Percentiles rank a stretch among this genome's conserved stretches.
phyloP scores from a whole-genome alignment of 768 basidiomycete genomes.

The Suillus ampliporus region DNA sequence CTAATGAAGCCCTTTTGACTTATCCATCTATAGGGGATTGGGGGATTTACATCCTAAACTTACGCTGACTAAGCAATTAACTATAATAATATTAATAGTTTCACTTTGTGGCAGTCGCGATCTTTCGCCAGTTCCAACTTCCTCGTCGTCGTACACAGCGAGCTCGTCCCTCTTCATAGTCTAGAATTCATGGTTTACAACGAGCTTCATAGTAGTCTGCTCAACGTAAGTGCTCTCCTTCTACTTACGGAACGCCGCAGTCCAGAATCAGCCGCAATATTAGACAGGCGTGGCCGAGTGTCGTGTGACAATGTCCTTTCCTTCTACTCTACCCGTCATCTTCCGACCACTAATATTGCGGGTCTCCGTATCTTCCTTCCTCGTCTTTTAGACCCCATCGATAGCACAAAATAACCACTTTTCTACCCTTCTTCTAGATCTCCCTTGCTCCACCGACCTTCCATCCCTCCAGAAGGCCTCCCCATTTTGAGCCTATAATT shows the following conservation, averaged over 20 bases:
- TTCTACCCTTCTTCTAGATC: neutral
- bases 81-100: neutral
- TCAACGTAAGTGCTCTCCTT: no score
- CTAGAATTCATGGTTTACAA: neutral
- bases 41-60: neutral
- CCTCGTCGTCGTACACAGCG: neutral
- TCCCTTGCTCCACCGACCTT: neutral
- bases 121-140: no score
- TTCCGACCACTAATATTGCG: neutral
- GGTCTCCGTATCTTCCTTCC: neutral
- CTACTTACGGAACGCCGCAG: no score
- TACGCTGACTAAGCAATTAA: neutral
- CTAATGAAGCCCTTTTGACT: neutral
- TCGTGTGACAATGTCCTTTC: neutral
- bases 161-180: neutral
- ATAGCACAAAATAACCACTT: neutral
- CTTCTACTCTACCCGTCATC: conserved; percentile 3
- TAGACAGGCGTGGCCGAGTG: neutral
- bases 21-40: conserved; percentile 2
- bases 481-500: neutral
- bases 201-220: neutral
- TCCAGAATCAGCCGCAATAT: neutral
- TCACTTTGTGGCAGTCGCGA: no score
- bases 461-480: neutral
- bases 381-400: neutral